A percentile compares a stretch with the other conserved stretches of the same genome.
phyloP scores from a whole-genome alignment of 1,284 basidiomycete species.

The Exobasidium rhododendri region DNA sequence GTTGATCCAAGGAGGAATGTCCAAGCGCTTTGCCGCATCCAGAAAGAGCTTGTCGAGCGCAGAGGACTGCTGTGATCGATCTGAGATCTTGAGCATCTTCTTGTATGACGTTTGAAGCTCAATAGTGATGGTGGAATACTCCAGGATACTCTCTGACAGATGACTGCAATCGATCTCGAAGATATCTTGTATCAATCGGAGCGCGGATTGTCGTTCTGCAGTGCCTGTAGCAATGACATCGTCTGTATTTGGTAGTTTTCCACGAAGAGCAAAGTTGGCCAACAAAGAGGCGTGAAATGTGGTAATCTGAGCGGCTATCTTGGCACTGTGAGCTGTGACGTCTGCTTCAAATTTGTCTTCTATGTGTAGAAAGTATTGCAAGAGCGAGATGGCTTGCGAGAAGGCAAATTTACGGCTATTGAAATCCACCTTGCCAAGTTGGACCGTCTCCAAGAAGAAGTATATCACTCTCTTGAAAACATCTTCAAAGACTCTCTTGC shows the following conservation, averaged over 20 bases:
- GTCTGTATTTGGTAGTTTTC: conserved; percentile 4
- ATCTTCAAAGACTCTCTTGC: conserved; percentile 24
- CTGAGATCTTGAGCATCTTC: conserved; percentile 25
- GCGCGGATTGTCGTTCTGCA: conserved; percentile 22
- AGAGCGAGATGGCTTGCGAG: conserved; percentile 1
- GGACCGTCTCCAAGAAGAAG: conserved; percentile 45
- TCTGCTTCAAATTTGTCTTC: conserved; percentile 1
- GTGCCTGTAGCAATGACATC: conserved; percentile 19
- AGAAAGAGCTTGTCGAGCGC: conserved; percentile 22
- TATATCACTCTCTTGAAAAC: conserved; percentile 43
- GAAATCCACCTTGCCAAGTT: conserved; percentile 31
- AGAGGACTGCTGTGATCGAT: conserved; percentile 3
- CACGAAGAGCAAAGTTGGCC: conserved; percentile 27
- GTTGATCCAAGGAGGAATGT: not conserved
- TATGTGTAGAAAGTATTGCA: not conserved
- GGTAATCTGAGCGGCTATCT: conserved; percentile 26
- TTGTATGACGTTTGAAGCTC: conserved; percentile 23
- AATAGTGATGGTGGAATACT: conserved; percentile 22
- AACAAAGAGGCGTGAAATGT: conserved; percentile 40
- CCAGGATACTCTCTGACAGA: conserved; percentile 19
- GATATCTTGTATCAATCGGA: conserved; percentile 25
- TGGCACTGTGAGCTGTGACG: not conserved
- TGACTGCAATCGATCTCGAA: conserved; percentile 28
- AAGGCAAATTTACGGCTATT: not conserved
- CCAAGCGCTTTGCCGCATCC: not conserved